These are phyloP conservation scores for Anthoceros angustus DNA, from an alignment of 225 moss, liverwort and hornwort species.

Conservation along the genomic window DNA sequence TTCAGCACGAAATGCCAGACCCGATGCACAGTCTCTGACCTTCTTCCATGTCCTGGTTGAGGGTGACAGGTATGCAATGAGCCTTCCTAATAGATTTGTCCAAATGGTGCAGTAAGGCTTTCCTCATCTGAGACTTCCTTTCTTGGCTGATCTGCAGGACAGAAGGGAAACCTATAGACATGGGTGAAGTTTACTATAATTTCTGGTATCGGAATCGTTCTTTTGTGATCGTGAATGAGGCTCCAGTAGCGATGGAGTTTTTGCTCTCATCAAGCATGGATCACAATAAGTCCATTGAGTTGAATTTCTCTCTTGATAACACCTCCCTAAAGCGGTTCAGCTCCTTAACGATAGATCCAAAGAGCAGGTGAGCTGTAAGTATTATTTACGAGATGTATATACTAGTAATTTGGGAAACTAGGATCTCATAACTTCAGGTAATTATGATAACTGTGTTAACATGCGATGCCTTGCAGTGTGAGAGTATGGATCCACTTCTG, in stretches of 20 bases:
- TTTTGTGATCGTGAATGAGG: constrained; percentile 80
- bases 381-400: background rate
- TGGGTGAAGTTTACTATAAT: constrained; percentile 88
- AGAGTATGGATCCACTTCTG: constrained; percentile 93
- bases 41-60: constrained; percentile 83
- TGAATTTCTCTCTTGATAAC: constrained; percentile 80
- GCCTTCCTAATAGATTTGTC: background rate
- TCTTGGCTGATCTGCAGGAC: constrained; percentile 29
- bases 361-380: constrained; percentile 42
- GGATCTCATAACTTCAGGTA: too few species aligned
- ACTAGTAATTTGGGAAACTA: too few species aligned
- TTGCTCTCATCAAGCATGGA: constrained; percentile 76
- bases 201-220: constrained; percentile 94
- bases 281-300: constrained; percentile 60
- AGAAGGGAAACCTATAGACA: constrained; percentile 75
- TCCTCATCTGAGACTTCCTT: constrained; percentile 5
- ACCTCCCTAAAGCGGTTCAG: constrained; percentile 83
- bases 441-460: background rate
- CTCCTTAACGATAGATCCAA: constrained; percentile 76
- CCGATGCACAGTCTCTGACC: constrained; percentile 61
- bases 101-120: background rate
- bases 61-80: constrained; percentile 49
- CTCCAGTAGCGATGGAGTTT: constrained; percentile 93
- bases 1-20: constrained; percentile 64
- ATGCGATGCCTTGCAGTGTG: constrained; percentile 29